phyloP scores from a whole-genome alignment of 495 filamentous ascomycete genomes.

The Aspergillus indologenus region DNA sequence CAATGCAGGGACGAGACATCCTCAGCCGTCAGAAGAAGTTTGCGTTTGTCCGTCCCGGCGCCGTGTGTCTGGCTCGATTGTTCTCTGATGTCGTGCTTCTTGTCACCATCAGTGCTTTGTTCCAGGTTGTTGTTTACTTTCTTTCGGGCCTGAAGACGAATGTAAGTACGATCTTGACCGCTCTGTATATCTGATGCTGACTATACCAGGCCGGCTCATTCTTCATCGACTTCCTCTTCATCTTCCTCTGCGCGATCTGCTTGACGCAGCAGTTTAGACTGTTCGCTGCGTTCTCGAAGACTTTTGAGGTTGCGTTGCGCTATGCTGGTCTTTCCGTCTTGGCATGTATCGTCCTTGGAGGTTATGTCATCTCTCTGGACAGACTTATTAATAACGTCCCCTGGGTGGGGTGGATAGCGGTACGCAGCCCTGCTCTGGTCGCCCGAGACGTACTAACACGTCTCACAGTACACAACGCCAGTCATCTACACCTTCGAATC shows the following conservation, averaged over 20 bases:
- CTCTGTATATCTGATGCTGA: background rate
- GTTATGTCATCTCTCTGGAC: slow-evolving; percentile 36
- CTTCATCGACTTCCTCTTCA: slow-evolving; percentile 57
- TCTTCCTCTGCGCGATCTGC: slow-evolving; percentile 49
- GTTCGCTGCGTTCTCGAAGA: slow-evolving; percentile 40
- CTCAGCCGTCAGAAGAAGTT: slow-evolving; percentile 74
- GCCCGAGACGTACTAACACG: background rate
- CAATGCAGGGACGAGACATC: slow-evolving; percentile 68
- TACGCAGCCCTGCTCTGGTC: slow-evolving; percentile 15
- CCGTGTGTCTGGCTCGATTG: slow-evolving; percentile 69
- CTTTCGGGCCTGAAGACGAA: slow-evolving; percentile 49
- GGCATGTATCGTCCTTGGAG: slow-evolving; percentile 36
- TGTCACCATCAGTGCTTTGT: slow-evolving; percentile 59
- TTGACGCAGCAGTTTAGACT: slow-evolving; percentile 48
- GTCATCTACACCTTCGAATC: slow-evolving; percentile 67
- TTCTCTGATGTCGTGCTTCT: slow-evolving; percentile 66
- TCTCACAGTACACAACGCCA: slow-evolving; percentile 55
- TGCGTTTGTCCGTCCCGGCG: slow-evolving; percentile 74
- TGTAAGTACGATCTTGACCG: slow-evolving; percentile 16
- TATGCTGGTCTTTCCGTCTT: slow-evolving; percentile 36
- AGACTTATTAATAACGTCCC: slow-evolving; percentile 37
- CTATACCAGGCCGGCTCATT: slow-evolving; percentile 38
- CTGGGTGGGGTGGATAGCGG: slow-evolving; percentile 40
- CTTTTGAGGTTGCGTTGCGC: slow-evolving; percentile 38
- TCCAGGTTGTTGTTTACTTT: slow-evolving; percentile 72